Percentiles rank a stretch among this genome's conserved stretches.
phyloP scores from a whole-genome alignment of 257 asterid genomes.

The Solanum clarkiae region DNA sequence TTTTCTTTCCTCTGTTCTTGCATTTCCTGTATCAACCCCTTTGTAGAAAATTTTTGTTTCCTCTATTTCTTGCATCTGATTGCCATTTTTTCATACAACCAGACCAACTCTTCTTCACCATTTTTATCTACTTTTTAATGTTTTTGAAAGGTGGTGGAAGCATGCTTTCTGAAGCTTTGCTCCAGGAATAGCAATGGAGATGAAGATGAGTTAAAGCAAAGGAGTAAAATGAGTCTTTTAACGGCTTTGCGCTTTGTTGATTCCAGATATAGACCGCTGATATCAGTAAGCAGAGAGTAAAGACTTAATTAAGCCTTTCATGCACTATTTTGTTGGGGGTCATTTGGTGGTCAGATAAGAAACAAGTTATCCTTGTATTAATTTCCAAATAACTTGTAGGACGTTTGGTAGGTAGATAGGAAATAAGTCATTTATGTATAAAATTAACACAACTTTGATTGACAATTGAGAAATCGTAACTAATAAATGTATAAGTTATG shows the following conservation, averaged over 20 bases:
- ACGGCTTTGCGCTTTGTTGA: not conserved
- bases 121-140: not conserved
- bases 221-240: not conserved
- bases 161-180: not conserved
- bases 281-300: not conserved
- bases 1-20: conserved; percentile 9
- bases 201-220: not conserved
- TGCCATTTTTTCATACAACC: not conserved
- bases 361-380: too few species aligned
- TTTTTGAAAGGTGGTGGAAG: not conserved
- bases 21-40: conserved; percentile 1
- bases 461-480: too few species aligned
- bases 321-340: not conserved
- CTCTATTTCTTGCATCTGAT: not conserved
- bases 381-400: too few species aligned
- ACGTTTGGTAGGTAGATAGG: too few species aligned
- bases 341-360: too few species aligned
- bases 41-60: not conserved
- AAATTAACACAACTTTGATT: too few species aligned
- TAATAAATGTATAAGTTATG: too few species aligned
- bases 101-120: not conserved
- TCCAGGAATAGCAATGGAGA: not conserved
- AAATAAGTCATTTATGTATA: too few species aligned
- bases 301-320: not conserved
- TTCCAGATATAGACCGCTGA: not conserved